phyloP scores from a whole-genome alignment of 169 alveolate species.

The Cryptosporidium baileyi region DNA sequence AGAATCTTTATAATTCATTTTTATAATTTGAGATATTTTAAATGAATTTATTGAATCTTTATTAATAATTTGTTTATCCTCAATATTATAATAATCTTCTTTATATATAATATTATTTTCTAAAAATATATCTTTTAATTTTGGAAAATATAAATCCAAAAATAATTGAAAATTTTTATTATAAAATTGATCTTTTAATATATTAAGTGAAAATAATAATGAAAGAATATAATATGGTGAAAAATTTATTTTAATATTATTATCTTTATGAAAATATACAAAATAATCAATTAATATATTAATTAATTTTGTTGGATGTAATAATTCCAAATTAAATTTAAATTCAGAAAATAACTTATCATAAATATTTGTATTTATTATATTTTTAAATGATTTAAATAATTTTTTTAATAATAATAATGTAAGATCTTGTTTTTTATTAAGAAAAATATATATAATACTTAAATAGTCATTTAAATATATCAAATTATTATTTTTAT shows the following conservation, averaged over 20 bases:
- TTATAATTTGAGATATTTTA: slow-evolving; percentile 4
- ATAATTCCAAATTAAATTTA: neutral
- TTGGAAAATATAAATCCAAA: neutral
- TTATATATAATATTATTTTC: neutral
- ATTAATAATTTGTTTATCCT: neutral
- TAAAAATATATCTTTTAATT: neutral
- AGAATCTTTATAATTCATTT: slow-evolving; percentile 23
- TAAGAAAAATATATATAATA: slow-evolving; percentile 1
- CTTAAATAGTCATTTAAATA: slow-evolving; percentile 22
- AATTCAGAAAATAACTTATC: neutral
- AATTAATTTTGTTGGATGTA: neutral
- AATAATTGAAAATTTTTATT: neutral
- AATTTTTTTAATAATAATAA: slow-evolving; percentile 1
- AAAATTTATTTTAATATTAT: slow-evolving; percentile 4
- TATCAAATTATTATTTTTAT: neutral
- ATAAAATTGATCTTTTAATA: neutral
- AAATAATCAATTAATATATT: slow-evolving; percentile 17
- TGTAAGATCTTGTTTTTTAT: slow-evolving; percentile 10
- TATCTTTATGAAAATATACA: neutral
- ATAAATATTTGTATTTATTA: neutral
- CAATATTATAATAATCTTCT: neutral
- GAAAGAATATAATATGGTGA: slow-evolving; percentile 28
- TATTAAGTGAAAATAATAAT: slow-evolving; percentile 21
- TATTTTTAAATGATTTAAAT: neutral
- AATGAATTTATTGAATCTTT: neutral